Conservation (phyloP, 140 eudicot genomes). For the Ambrosia hybrid region DNA sequence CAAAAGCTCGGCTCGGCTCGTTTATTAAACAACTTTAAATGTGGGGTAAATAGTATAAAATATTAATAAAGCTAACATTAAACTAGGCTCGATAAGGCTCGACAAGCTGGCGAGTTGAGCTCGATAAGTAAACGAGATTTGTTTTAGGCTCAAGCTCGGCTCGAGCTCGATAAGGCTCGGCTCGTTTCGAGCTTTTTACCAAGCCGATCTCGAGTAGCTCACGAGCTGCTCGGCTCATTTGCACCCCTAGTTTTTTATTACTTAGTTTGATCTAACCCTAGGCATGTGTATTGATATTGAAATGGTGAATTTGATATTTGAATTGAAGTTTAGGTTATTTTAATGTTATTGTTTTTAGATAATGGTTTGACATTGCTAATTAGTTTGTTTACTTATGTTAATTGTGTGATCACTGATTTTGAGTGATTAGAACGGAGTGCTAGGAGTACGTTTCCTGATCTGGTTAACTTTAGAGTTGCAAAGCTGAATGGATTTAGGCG, state of each 20-base stretch:
- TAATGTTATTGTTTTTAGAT: background rate
- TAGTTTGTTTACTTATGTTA: constrained; percentile 4
- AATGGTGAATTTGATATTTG: background rate
- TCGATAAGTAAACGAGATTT: no score
- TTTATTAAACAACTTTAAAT: no score
- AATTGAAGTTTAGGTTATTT: background rate
- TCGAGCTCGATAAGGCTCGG: no score
- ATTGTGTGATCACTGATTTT: constrained; percentile 13
- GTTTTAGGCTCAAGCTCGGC: no score
- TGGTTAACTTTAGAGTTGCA: constrained; percentile 78
- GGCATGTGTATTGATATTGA: background rate
- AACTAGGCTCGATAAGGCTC: no score
- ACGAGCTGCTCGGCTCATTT: no score
- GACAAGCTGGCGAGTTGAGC: no score
- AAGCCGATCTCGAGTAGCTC: no score
- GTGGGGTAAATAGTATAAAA: no score
- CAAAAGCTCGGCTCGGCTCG: no score
- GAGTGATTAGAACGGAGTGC: constrained; percentile 77
- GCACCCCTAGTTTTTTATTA: background rate
- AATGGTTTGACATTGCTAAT: background rate
- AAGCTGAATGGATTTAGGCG: constrained; percentile 79
- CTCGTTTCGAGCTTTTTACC: no score
- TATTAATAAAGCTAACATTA: no score
- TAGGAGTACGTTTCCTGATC: constrained; percentile 92
- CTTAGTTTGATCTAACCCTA: constrained; percentile 2